These are phyloP conservation scores for Fusarium beomiforme DNA, from an alignment of 2,329 filamentous ascomycete species.

Conservation along the genomic window DNA sequence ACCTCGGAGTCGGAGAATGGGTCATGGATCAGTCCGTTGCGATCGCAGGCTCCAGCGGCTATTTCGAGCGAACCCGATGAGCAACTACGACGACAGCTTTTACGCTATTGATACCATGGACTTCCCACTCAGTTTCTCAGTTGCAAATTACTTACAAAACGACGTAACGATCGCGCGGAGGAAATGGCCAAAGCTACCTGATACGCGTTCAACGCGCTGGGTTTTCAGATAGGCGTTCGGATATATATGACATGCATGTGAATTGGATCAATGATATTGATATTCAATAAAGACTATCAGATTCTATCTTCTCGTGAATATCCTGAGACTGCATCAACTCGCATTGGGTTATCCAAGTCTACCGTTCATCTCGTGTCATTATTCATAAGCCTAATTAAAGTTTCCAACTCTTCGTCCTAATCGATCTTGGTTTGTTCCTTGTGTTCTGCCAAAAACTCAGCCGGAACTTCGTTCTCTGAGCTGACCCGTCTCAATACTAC, in stretches of 20 bases:
- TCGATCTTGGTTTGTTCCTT: slow-evolving; percentile 20
- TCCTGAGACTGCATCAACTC: background rate
- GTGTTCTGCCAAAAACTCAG: slow-evolving; percentile 62
- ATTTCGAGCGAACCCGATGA: slow-evolving; percentile 89
- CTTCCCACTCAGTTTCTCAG: slow-evolving; percentile 15
- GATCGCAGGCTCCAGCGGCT: slow-evolving; percentile 86
- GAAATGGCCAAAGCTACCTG: slow-evolving; percentile 13
- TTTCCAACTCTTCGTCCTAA: slow-evolving; percentile 6
- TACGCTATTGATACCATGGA: slow-evolving; percentile 29
- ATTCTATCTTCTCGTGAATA: background rate
- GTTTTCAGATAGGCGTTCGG: slow-evolving; percentile 40
- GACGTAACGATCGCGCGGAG: slow-evolving; percentile 23
- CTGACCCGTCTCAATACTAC: slow-evolving; percentile 45
- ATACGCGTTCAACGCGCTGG: slow-evolving; percentile 21
- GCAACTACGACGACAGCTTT: background rate
- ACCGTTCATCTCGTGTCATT: slow-evolving; percentile 9
- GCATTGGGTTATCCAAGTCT: background rate
- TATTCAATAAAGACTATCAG: slow-evolving; percentile 14
- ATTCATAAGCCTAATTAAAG: slow-evolving; percentile 17
- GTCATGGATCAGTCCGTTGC: slow-evolving; percentile 98
- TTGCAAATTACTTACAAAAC: slow-evolving; percentile 1
- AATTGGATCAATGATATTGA: slow-evolving; percentile 39
- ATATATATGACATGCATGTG: slow-evolving; percentile 39
- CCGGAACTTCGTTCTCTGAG: slow-evolving; percentile 58
- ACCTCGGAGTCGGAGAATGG: slow-evolving; percentile 94